phyloP scores from a whole-genome alignment of 2,329 filamentous ascomycete species.

The Teratosphaeria viscida region DNA sequence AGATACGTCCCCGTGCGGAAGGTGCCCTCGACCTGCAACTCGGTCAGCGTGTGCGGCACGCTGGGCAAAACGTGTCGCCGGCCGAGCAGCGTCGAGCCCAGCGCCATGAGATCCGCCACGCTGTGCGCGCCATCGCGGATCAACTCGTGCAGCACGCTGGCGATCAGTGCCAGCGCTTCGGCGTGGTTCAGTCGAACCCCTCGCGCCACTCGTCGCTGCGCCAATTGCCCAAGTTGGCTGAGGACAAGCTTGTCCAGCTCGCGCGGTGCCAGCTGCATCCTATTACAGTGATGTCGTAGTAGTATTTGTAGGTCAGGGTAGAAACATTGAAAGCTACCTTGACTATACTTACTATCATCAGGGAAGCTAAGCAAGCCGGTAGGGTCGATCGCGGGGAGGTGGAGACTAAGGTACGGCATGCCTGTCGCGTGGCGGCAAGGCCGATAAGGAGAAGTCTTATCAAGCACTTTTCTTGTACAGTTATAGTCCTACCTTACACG shows the following conservation, averaged over 20 bases:
- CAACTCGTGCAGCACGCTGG: conserved; percentile 85
- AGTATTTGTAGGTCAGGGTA: conserved; percentile 7
- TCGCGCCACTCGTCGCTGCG: conserved; percentile 76
- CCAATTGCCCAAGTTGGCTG: conserved; percentile 76
- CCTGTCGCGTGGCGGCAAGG: not conserved
- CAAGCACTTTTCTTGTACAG: not conserved
- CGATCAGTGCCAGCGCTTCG: conserved; percentile 75
- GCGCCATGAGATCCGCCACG: conserved; percentile 85
- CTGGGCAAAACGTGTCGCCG: conserved; percentile 81
- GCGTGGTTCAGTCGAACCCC: conserved; percentile 83
- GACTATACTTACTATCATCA: too few relatives aligned
- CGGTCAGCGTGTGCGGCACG: conserved; percentile 65
- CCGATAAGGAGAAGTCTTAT: not conserved
- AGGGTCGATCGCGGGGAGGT: not conserved
- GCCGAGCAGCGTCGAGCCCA: conserved; percentile 86
- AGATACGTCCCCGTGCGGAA: conserved; percentile 86
- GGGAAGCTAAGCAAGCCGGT: not conserved
- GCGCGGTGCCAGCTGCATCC: conserved; percentile 28
- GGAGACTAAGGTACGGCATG: not conserved
- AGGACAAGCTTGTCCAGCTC: conserved; percentile 95
- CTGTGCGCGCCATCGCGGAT: conserved; percentile 92
- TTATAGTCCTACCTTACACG: not conserved
- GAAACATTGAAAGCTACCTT: conserved; percentile 1
- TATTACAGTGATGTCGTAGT: conserved; percentile 1
- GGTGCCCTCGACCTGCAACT: conserved; percentile 90